Evolutionary conservation across 371 early-diverging fungal species (phyloP), one percentile per base, ranked within the genome.

Genomic region (Syncephalastrum monosporum): DNA sequence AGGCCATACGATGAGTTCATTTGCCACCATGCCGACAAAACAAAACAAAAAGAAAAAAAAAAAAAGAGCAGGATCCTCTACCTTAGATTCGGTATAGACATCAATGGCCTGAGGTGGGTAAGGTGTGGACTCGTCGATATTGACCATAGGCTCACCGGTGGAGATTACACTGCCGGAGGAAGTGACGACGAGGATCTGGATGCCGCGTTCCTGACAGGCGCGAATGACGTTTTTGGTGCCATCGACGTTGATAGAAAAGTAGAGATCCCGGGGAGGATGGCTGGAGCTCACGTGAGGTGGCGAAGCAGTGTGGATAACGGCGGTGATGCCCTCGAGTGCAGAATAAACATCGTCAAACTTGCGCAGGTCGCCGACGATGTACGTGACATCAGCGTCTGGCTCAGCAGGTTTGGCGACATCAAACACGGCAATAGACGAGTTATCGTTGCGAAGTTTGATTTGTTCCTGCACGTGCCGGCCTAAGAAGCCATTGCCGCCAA

Each of bases 271-370:
- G 41, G 90, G 83, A 4, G 96, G 95, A 25, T 93, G 92, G 13
- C 94, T 93, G 0, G 93, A 90, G 71, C 94, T 93, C 71, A 95
- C 77, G 69, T 88, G 89, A 48, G 89, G 82, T 10, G 96, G 95
- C 4, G 95, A 94, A 3, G 96, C 97, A 0, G 94, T 91, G 75
- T 97, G 96, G 69, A 96, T 88, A 38, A 94, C 95, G 52, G 85
- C 82, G 6, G 85, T 82, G 44, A 86, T 85, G 27, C 84, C 82
- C 38, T 72, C 76, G 5, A 90, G 67, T 0, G 94, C 92, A 5
- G 58, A 53, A 24, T 63, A 75, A n/a, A 95, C 82, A 61, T 85
- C 82, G 5, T 73, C 82, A 41, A 68, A 74, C 50, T 85, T 78
- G 52, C 88, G 86, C 52, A 95, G 84, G 61, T 94, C 93, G 55